Evolutionary conservation across 2,329 filamentous ascomycete species (phyloP).

Genomic region (Colletotrichum sp.): DNA sequence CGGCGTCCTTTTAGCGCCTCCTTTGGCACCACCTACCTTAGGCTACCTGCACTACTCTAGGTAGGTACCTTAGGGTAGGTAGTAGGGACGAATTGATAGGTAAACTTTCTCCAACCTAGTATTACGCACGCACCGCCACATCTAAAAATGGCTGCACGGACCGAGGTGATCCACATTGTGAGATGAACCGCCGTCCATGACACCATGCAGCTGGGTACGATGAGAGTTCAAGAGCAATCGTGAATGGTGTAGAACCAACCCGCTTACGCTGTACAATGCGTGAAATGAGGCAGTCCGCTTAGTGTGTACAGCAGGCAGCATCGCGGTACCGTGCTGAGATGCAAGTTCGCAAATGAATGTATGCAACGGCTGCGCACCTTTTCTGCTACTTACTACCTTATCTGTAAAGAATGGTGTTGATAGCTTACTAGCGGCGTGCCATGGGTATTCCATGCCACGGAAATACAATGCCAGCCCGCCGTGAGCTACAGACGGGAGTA

Average conservation of each 20-base stretch:
- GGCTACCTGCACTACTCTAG: background rate
- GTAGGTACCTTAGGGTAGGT: background rate
- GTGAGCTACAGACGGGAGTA: background rate
- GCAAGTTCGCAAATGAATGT: background rate
- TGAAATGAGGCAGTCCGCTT: background rate
- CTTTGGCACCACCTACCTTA: background rate
- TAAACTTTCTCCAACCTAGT: background rate
- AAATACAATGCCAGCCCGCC: background rate
- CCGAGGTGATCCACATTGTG: background rate
- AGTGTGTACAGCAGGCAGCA: background rate
- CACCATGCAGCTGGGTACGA: background rate
- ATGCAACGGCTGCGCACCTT: background rate
- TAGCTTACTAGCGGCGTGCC: background rate
- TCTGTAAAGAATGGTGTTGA: background rate
- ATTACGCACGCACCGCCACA: slow-evolving; percentile 1
- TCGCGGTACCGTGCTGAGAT: background rate
- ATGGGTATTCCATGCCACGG: background rate
- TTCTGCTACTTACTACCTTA: background rate
- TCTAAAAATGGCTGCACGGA: background rate
- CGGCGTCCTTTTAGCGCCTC: background rate
- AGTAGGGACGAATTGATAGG: background rate
- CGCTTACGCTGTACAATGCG: background rate
- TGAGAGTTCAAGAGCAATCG: no score
- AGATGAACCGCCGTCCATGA: background rate
- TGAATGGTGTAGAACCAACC: no score